Base-by-base conservation (phyloP, 2,329 filamentous ascomycete species). In the Neopestalotiopsis clavispora region DNA sequence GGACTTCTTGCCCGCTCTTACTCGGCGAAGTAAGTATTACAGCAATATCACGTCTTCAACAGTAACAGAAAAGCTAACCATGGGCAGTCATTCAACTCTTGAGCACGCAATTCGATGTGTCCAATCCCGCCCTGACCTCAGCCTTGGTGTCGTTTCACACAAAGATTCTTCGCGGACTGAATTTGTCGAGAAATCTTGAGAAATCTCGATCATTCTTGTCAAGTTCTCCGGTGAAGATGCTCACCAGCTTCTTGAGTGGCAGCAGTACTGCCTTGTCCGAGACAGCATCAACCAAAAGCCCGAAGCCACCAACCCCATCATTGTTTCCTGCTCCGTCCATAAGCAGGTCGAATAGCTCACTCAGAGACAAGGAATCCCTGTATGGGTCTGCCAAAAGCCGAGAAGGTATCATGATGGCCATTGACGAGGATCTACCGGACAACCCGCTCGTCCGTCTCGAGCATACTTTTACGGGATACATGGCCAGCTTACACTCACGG, bases 141-240 rank as follows among this genome's bases (percentile, higher is more conserved):
- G 88, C 92, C 0, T 83, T 97, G 70, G 87, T 97, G 3, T 90
- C 90, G 12, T 94, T 92, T 72, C 92, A 97, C 76, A 90, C 90
- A 60, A 94, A 94, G 71, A 89, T 93, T 2, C 84, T 97, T 34
- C 91, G 91, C 42, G 89, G 90, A 4, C 82, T 97, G 30, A 87
- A 87, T 61, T 84, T 93, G 56, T 84, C 88, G 23, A 84, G 89
- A 40, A 87, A 91, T 56, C 85, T 87, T 0, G 89, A 91, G 75
- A 92, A 89, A 78, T 87, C 89, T 12, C 87, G 87, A 67, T 90
- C 90, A 0, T 93, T 93, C 76, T 86, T 95, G 10, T 90, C 90
- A 4, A 89, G 91, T n/a, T 98, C 95, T 0, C 95, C 95, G 0
- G 93, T 97, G 62, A 98, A 98, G 78, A 86, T 97, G 75, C 84